Base-by-base conservation (phyloP, 148 eudicot genomes). In the Dianthus caryophyllus region DNA sequence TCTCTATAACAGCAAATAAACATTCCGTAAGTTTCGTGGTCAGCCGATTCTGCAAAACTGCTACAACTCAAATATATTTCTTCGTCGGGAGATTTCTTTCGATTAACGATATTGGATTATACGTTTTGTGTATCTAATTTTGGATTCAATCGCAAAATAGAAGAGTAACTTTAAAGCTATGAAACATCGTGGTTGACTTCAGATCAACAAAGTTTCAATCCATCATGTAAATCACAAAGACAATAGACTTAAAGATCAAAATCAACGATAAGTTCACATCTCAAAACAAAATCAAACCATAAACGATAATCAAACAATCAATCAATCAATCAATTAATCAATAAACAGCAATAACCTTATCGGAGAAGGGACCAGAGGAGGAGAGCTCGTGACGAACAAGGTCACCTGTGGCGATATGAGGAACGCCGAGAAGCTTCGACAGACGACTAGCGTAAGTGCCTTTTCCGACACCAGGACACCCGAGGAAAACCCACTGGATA, bases 331-430 rank as follows among this genome's bases (percentile, higher is more conserved):
- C 57, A 2, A 63, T 16, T 9, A 31, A 39, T 6, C 30, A 26
- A 31, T 5, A 24, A 11, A n/a, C 0, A 26, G 9, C 5, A 57
- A 31, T 0, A 47, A 84, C 98, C 86, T 90, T 87, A 13, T 44
- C 15, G 3, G 98, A 84, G 12, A 94, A 81, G 5, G 96, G 84
- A 0, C 96, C 85, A 47, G 76, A 61, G 7, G 96, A 80, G n/a
- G 83, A 61, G 24, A 94, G 86, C 77, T 90, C 97, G 1, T 94
- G 79, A 4, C 98, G 88, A 27, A 94, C 96, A 8, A 94, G 98
- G 73, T 90, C 98, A 24, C 98, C 98, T 49, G 98, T 94, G 41
- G 98, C 97, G 68, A 94, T 94, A 66, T 94, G 98, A 64, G 98
- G 97, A 46, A 94, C 98, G 10, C 86, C 92, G 26, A 94, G 87